A percentile compares a stretch with the other conserved stretches of the same genome.
These are phyloP conservation scores for Daldinia grandis DNA, from an alignment of 495 filamentous ascomycete species.

Conservation along the genomic window DNA sequence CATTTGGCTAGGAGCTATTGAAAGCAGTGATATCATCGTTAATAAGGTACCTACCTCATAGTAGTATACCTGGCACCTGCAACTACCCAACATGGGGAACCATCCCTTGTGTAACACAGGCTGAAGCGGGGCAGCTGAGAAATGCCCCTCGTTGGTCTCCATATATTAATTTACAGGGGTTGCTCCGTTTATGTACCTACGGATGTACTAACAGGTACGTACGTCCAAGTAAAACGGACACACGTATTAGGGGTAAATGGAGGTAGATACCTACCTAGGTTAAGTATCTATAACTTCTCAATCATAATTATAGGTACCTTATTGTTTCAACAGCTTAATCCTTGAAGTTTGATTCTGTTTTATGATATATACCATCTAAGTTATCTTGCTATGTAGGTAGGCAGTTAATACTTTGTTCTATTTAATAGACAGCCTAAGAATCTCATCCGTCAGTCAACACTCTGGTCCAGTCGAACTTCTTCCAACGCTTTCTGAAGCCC, in stretches of 20 bases:
- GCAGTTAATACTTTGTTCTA: neutral
- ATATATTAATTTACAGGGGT: neutral
- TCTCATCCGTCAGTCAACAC: conserved; percentile 63
- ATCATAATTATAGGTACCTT: neutral
- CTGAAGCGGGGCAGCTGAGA: conserved; percentile 16
- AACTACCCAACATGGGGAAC: neutral
- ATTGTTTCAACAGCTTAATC: neutral
- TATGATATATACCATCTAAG: neutral
- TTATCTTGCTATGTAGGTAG: neutral
- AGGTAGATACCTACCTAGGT: too few relatives aligned
- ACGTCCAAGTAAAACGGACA: neutral
- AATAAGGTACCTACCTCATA: neutral
- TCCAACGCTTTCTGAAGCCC: conserved; percentile 84
- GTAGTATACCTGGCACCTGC: too few relatives aligned
- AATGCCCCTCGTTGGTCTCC: conserved; percentile 15
- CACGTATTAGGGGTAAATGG: neutral
- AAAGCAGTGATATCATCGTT: conserved; percentile 2
- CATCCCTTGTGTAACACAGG: neutral
- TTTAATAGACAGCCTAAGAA: neutral
- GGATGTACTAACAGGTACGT: too few relatives aligned
- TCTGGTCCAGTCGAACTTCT: conserved; percentile 95
- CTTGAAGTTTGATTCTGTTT: neutral
- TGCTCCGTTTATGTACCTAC: neutral
- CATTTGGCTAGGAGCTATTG: neutral
- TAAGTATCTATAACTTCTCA: neutral